Base-by-base conservation (phyloP, 108 stramenopile species). In the Nitzschia palea region DNA sequence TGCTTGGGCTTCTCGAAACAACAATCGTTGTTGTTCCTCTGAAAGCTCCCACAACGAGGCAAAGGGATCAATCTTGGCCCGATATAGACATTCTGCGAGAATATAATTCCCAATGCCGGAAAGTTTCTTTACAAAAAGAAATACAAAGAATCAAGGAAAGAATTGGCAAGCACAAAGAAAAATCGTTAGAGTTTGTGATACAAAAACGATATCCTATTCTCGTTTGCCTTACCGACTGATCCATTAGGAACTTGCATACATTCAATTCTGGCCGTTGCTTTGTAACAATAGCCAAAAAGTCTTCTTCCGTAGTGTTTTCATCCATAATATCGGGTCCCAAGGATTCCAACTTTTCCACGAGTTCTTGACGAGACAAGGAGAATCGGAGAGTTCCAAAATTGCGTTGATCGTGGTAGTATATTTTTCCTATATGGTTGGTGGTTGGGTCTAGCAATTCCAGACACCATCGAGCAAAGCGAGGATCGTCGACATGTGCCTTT, bases 161-260 rank as follows among this genome's bases (percentile, higher is more conserved):
- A n/a, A n/a, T n/a, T n/a, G n/a, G n/a, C n/a, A n/a, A n/a, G n/a
- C n/a, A n/a, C n/a, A n/a, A n/a, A n/a, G n/a, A n/a, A n/a, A n/a
- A n/a, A n/a, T n/a, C n/a, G n/a, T n/a, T n/a, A n/a, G n/a, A n/a
- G n/a, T n/a, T n/a, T n/a, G n/a, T n/a, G n/a, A n/a, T n/a, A n/a
- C n/a, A n/a, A n/a, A n/a, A n/a, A n/a, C n/a, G n/a, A n/a, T n/a
- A n/a, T n/a, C n/a, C n/a, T n/a, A n/a, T n/a, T n/a, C n/a, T n/a
- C n/a, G n/a, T 14, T 14, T 25, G 1, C 26, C 44, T 20, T 59
- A 57, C 51, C 29, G 52, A 55, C 63, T 94, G 93, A 79, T 94
- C 82, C 89, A 94, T 94, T 1, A 94, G 60, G 55, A 94, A 89
- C 63, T 88, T 91, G 74, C 88, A 94, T 50, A 94, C 63, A 72